phyloP scores from a whole-genome alignment of 257 asterid genomes.

The Linderniella brevidens region DNA sequence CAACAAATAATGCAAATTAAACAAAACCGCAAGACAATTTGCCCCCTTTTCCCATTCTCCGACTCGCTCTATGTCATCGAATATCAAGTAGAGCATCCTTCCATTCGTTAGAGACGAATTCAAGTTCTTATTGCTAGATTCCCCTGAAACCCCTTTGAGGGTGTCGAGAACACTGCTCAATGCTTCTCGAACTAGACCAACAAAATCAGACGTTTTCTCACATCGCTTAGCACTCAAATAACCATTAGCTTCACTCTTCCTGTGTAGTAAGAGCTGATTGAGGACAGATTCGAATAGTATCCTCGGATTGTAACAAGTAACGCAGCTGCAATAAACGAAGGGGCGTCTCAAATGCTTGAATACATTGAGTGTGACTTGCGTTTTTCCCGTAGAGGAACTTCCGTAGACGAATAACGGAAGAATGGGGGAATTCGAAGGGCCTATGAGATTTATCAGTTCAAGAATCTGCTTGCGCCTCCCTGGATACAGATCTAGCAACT shows the following conservation, averaged over 20 bases:
- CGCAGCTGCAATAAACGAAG: slow-evolving; percentile 52
- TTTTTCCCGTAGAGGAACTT: slow-evolving; percentile 81
- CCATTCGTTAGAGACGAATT: slow-evolving; percentile 28
- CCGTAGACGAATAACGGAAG: slow-evolving; percentile 67
- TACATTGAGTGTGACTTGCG: slow-evolving; percentile 40
- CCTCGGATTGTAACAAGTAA: slow-evolving; percentile 62
- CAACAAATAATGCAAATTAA: slow-evolving; percentile 53
- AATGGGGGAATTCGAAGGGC: slow-evolving; percentile 76
- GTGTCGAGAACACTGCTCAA: slow-evolving; percentile 28
- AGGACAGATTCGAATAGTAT: slow-evolving; percentile 70
- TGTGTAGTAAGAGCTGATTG: slow-evolving; percentile 76
- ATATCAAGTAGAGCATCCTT: slow-evolving; percentile 64
- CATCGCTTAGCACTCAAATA: slow-evolving; percentile 69
- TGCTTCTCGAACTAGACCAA: slow-evolving; percentile 58
- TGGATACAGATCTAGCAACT: slow-evolving; percentile 41
- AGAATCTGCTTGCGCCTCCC: slow-evolving; percentile 52
- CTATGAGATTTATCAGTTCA: slow-evolving; percentile 44
- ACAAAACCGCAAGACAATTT: slow-evolving; percentile 38
- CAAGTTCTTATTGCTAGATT: slow-evolving; percentile 32
- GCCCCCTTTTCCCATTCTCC: slow-evolving; percentile 71
- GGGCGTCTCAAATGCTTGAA: slow-evolving; percentile 67
- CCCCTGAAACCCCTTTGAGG: slow-evolving; percentile 29
- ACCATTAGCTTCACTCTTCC: slow-evolving; percentile 44
- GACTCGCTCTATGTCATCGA: slow-evolving; percentile 58
- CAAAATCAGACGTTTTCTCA: slow-evolving; percentile 82